Evolutionary conservation across 2,329 filamentous ascomycete species (phyloP).

Genomic region (Colletotrichum tanaceti): DNA sequence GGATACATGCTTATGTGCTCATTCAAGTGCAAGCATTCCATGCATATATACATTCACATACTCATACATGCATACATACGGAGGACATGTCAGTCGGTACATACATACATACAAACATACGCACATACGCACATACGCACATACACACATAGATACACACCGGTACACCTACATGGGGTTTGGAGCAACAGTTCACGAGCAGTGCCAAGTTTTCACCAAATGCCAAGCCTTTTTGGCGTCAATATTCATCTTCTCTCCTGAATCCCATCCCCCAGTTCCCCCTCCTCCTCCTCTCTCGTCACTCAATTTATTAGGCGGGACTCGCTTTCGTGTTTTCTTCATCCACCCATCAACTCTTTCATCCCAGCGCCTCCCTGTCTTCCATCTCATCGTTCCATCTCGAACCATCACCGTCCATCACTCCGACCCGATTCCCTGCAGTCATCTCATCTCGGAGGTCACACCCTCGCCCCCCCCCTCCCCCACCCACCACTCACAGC

Average conservation of each 20-base stretch:
- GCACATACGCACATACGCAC: too few species aligned
- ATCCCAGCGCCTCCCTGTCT: neutral
- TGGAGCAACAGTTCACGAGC: conserved; percentile 3
- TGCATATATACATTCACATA: too few species aligned
- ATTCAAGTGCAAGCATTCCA: too few species aligned
- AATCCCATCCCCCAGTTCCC: neutral
- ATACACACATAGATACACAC: too few species aligned
- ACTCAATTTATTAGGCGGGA: neutral
- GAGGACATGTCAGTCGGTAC: too few species aligned
- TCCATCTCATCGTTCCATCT: neutral
- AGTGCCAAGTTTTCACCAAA: conserved; percentile 22
- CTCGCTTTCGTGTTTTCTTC: neutral
- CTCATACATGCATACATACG: too few species aligned
- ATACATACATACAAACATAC: too few species aligned
- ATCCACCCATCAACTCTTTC: neutral
- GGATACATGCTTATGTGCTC: too few species aligned
- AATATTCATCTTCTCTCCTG: conserved; percentile 12
- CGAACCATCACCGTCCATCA: neutral
- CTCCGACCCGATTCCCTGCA: too few species aligned
- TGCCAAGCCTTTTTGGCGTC: conserved; percentile 29
- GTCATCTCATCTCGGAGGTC: too few species aligned
- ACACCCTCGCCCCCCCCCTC: neutral
- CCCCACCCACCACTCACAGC: neutral
- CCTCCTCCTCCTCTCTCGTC: too few species aligned
- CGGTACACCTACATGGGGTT: conserved; percentile 2